Percentiles rank a stretch among this genome's conserved stretches.
Conservation (phyloP, 805 yeast genomes). For the Zygoascus biomembranicola region DNA sequence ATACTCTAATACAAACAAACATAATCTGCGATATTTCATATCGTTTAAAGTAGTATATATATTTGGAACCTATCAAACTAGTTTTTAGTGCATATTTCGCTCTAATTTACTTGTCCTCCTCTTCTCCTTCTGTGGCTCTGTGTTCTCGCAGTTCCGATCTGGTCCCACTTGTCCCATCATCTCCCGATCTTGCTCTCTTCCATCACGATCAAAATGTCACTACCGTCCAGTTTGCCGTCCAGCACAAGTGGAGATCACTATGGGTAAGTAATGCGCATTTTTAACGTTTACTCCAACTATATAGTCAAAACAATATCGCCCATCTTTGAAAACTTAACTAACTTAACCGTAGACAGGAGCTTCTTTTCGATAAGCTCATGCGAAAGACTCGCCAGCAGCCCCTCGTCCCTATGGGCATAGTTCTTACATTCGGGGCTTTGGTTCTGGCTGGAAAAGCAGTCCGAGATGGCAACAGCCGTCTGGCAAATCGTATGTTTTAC, state of each 20-base stretch:
- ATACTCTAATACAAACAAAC: too few species aligned
- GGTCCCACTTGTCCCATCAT: too few species aligned
- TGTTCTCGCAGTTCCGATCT: too few species aligned
- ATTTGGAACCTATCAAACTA: too few species aligned
- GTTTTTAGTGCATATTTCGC: too few species aligned
- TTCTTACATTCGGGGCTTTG: constrained; percentile 76
- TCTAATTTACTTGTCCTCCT: too few species aligned
- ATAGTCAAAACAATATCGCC: too few species aligned
- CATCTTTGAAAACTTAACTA: too few species aligned
- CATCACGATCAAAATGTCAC: neutral
- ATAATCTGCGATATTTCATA: too few species aligned
- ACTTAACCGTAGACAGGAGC: constrained; percentile 2
- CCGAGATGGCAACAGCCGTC: constrained; percentile 58
- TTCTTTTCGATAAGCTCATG: constrained; percentile 14
- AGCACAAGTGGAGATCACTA: neutral
- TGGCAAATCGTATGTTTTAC: constrained; percentile 80
- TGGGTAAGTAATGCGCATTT: neutral
- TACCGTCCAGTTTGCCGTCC: neutral
- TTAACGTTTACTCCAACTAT: neutral
- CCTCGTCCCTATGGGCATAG: constrained; percentile 73
- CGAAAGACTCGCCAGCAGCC: constrained; percentile 74
- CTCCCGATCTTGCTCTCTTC: too few species aligned
- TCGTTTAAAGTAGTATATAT: too few species aligned
- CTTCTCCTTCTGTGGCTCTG: too few species aligned
- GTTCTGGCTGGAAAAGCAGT: constrained; percentile 69